phyloP scores from a whole-genome alignment of 148 eudicot genomes.

The Nyssa sinensis region DNA sequence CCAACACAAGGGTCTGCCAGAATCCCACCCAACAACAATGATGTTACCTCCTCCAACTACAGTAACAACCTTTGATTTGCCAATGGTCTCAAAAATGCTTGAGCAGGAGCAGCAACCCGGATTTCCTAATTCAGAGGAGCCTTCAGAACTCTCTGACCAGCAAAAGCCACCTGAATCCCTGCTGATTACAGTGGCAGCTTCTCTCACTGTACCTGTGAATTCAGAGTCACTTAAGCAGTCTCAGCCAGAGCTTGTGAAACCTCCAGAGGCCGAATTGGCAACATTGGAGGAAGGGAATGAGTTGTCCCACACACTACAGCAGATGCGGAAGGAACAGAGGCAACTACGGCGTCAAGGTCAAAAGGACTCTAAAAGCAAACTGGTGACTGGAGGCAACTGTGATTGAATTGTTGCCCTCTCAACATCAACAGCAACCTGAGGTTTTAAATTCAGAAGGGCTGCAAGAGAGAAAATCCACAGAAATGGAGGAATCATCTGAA shows the following conservation, averaged over 20 bases:
- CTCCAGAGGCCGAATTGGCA: not conserved
- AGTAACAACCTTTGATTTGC: not conserved
- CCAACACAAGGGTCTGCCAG: no score
- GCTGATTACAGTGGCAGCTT: no score
- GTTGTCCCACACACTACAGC: not conserved
- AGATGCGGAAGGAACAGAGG: not conserved
- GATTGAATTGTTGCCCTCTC: no score
- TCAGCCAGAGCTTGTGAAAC: not conserved
- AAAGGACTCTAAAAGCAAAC: not conserved
- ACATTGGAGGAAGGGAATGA: not conserved
- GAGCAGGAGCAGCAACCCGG: constrained; percentile 5
- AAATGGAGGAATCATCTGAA: not conserved
- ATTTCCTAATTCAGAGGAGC: not conserved
- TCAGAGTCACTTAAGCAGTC: no score
- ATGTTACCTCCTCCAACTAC: not conserved
- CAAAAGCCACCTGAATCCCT: not conserved
- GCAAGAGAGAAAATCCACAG: not conserved
- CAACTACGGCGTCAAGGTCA: not conserved
- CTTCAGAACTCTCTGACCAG: not conserved
- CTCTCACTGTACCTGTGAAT: no score
- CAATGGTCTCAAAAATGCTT: not conserved
- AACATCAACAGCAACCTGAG: not conserved
- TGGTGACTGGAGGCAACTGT: no score
- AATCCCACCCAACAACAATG: not conserved
- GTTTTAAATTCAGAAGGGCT: not conserved